Conservation (phyloP, 83 land plant genomes). For the Diphasiastrum complanatum region DNA sequence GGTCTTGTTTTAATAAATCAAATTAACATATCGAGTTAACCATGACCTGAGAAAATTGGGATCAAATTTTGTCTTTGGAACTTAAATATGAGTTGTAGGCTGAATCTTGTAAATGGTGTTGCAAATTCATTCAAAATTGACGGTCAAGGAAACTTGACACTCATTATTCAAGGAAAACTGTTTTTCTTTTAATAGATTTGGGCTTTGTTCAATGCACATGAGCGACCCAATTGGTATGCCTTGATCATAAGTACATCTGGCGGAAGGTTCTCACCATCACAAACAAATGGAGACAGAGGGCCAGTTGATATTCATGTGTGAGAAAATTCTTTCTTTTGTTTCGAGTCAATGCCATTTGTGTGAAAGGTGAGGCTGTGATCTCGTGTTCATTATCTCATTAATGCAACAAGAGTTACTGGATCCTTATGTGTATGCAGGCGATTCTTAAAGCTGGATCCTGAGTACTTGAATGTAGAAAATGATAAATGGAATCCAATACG, state of each 20-base stretch:
- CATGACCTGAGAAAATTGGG: too few species aligned
- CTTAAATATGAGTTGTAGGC: too few species aligned
- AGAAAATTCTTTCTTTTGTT: neutral
- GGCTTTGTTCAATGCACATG: slow-evolving; percentile 22
- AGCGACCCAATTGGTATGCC: slow-evolving; percentile 28
- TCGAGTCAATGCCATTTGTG: neutral
- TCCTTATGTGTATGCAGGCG: slow-evolving; percentile 18
- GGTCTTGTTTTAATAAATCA: too few species aligned
- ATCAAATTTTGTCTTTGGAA: too few species aligned
- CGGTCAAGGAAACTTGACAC: too few species aligned
- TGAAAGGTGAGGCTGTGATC: neutral
- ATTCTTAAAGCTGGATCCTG: slow-evolving; percentile 9
- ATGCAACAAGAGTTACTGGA: too few species aligned
- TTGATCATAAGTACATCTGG: slow-evolving; percentile 18
- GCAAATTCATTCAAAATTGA: too few species aligned
- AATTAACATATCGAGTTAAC: too few species aligned
- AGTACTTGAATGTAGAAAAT: slow-evolving; percentile 9
- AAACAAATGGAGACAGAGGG: slow-evolving; percentile 2
- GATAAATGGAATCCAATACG: slow-evolving; percentile 24
- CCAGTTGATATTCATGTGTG: slow-evolving; percentile 21
- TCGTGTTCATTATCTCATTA: neutral
- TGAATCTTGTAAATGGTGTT: too few species aligned
- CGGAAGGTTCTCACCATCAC: neutral
- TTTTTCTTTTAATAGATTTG: slow-evolving; percentile 14
- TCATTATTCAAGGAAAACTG: too few species aligned